These are phyloP conservation scores for Paraphaeosphaeria minitans DNA, from an alignment of 2,329 filamentous ascomycete genomes.

Conservation along the genomic window DNA sequence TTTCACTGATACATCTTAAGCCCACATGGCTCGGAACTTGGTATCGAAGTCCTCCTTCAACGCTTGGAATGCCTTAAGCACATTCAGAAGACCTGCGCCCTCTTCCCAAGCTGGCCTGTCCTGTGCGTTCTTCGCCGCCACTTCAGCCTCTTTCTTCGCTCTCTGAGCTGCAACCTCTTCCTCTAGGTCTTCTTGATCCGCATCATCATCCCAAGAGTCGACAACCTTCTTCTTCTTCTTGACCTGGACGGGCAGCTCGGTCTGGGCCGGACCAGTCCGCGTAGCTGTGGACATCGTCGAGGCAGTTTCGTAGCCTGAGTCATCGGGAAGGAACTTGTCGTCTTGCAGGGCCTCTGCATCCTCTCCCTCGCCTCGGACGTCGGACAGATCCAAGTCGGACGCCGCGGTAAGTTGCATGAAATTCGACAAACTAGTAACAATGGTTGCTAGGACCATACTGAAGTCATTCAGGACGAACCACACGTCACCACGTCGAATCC, in stretches of 20 bases:
- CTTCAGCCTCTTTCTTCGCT: slow-evolving; percentile 32
- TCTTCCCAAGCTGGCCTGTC: slow-evolving; percentile 49
- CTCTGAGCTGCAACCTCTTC: slow-evolving; percentile 36
- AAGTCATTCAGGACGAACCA: slow-evolving; percentile 76
- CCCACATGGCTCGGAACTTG: slow-evolving; percentile 68
- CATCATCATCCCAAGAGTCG: slow-evolving; percentile 49
- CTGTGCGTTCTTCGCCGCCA: slow-evolving; percentile 20
- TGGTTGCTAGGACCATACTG: slow-evolving; percentile 69
- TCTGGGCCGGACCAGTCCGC: slow-evolving; percentile 29
- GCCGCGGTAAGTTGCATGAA: slow-evolving; percentile 58
- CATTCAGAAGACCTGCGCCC: slow-evolving; percentile 57
- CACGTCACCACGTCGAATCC: slow-evolving; percentile 68
- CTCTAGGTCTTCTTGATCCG: slow-evolving; percentile 44
- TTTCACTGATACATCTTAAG: slow-evolving; percentile 44
- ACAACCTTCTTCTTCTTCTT: slow-evolving; percentile 50
- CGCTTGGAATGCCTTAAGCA: slow-evolving; percentile 63
- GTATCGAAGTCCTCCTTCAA: slow-evolving; percentile 65
- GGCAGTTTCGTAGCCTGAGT: slow-evolving; percentile 35
- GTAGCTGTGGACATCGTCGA: slow-evolving; percentile 33
- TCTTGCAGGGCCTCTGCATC: slow-evolving; percentile 54
- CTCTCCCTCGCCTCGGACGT: slow-evolving; percentile 59
- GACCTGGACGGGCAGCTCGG: slow-evolving; percentile 35
- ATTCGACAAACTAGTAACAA: slow-evolving; percentile 67
- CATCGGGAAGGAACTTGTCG: slow-evolving; percentile 41
- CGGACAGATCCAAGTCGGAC: slow-evolving; percentile 56